Percentiles rank a stretch among this genome's conserved stretches.
Evolutionary conservation across 257 asterid species (phyloP).

Genomic region (Salvia splendens): DNA sequence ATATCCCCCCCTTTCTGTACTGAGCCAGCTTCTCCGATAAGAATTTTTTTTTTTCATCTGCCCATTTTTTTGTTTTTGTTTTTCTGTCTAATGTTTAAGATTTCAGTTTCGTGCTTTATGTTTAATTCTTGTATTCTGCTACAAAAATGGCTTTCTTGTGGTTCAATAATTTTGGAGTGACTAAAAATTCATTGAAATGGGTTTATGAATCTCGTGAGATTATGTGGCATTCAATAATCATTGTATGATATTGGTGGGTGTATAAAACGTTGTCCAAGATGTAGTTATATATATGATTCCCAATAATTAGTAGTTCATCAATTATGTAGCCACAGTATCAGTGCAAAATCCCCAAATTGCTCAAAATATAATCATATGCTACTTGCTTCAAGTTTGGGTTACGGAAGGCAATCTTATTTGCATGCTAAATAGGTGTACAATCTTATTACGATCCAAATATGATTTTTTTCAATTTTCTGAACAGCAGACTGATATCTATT

Average conservation of each 20-base stretch:
- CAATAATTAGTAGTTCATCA: neutral
- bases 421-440: slow-evolving; percentile 1
- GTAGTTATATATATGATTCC: neutral
- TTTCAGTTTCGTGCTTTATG: slow-evolving; percentile 18
- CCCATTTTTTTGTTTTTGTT: neutral
- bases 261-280: neutral
- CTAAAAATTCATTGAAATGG: neutral
- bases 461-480: slow-evolving; percentile 18
- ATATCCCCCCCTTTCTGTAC: slow-evolving; percentile 12
- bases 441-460: too few species aligned
- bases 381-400: slow-evolving; percentile 11
- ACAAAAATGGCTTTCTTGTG: slow-evolving; percentile 3
- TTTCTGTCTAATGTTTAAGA: neutral
- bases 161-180: neutral
- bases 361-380: neutral
- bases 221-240: slow-evolving; percentile 5
- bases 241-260: slow-evolving; percentile 9
- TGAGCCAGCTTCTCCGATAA: slow-evolving; percentile 10
- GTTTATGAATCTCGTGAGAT: neutral
- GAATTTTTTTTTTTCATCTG: neutral
- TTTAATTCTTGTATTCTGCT: neutral
- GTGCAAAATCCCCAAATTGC: slow-evolving; percentile 14
- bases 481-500: slow-evolving; percentile 34
- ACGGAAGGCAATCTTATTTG: slow-evolving; percentile 14
- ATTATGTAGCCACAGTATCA: neutral